Percentiles rank a stretch among this genome's conserved stretches.
phyloP scores from a whole-genome alignment of 768 basidiomycete genomes.

The Chiua virens region DNA sequence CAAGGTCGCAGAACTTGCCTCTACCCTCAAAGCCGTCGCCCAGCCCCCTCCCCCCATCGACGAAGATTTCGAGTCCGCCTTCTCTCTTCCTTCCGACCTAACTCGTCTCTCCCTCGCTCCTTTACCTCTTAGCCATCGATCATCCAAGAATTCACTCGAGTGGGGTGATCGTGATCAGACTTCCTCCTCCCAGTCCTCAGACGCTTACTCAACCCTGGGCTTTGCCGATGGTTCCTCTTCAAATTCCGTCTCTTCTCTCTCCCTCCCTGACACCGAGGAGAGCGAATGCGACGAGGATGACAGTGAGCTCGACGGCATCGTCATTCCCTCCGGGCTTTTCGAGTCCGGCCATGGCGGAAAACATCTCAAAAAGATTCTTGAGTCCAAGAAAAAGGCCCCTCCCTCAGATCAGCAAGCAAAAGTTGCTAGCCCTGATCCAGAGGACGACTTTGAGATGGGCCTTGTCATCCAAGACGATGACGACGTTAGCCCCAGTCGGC shows the following conservation, averaged over 20 bases:
- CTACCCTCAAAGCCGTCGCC: slow-evolving; percentile 33
- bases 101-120: slow-evolving; percentile 82
- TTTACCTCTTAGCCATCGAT: slow-evolving; percentile 68
- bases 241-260: slow-evolving; percentile 63
- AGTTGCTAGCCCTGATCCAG: slow-evolving; percentile 59
- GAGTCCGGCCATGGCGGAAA: slow-evolving; percentile 63
- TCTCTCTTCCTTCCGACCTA: slow-evolving; percentile 77
- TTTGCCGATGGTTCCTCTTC: slow-evolving; percentile 75
- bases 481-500: slow-evolving; percentile 78
- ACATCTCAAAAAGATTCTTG: slow-evolving; percentile 50
- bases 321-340: slow-evolving; percentile 74
- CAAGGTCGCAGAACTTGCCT: slow-evolving; percentile 59
- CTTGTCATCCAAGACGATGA: slow-evolving; percentile 81
- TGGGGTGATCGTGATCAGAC: slow-evolving; percentile 86
- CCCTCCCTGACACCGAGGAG: slow-evolving; percentile 69
- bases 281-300: slow-evolving; percentile 69
- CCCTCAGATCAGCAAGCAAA: slow-evolving; percentile 55
- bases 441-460: slow-evolving; percentile 86
- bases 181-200: slow-evolving; percentile 83
- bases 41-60: slow-evolving; percentile 42
- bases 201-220: slow-evolving; percentile 78
- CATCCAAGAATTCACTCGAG: slow-evolving; percentile 82
- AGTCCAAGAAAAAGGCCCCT: slow-evolving; percentile 54
- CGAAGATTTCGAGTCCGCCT: slow-evolving; percentile 84
- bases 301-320: slow-evolving; percentile 76